These are phyloP conservation scores for Lactarius hengduanensis DNA, from an alignment of 768 basidiomycete genomes.

Conservation along the genomic window DNA sequence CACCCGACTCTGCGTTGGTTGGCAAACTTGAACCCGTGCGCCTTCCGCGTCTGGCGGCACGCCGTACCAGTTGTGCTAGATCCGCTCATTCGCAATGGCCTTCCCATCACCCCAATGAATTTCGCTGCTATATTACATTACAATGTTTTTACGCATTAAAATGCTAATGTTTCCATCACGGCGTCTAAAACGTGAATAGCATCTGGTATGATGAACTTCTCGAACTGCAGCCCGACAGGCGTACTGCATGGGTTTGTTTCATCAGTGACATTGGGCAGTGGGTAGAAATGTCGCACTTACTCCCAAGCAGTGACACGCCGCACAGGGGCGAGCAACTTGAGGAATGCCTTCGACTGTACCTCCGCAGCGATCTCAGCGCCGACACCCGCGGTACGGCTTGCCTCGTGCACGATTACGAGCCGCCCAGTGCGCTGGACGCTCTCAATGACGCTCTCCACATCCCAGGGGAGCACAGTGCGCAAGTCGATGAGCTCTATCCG, in stretches of 20 bases:
- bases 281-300: slow-evolving; percentile 50
- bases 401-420: slow-evolving; percentile 90
- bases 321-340: slow-evolving; percentile 86
- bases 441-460: slow-evolving; percentile 73
- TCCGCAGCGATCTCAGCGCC: slow-evolving; percentile 92
- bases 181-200: slow-evolving; percentile 80
- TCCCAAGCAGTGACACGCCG: slow-evolving; percentile 91
- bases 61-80: slow-evolving; percentile 29
- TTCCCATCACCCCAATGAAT: background rate
- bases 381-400: slow-evolving; percentile 82
- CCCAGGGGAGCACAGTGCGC: slow-evolving; percentile 88
- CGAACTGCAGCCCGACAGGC: slow-evolving; percentile 82
- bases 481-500: slow-evolving; percentile 89
- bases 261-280: background rate
- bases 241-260: slow-evolving; percentile 45
- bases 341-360: slow-evolving; percentile 83
- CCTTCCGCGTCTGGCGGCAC: slow-evolving; percentile 51
- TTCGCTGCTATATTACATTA: slow-evolving; percentile 15
- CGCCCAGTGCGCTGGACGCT: slow-evolving; percentile 85
- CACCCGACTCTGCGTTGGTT: slow-evolving; percentile 5
- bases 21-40: slow-evolving; percentile 39
- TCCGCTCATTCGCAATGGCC: background rate
- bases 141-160: slow-evolving; percentile 38
- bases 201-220: slow-evolving; percentile 93
- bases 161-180: slow-evolving; percentile 77